These are phyloP conservation scores for Termitomyces sp. DNA, from an alignment of 768 basidiomycete species.

Conservation along the genomic window DNA sequence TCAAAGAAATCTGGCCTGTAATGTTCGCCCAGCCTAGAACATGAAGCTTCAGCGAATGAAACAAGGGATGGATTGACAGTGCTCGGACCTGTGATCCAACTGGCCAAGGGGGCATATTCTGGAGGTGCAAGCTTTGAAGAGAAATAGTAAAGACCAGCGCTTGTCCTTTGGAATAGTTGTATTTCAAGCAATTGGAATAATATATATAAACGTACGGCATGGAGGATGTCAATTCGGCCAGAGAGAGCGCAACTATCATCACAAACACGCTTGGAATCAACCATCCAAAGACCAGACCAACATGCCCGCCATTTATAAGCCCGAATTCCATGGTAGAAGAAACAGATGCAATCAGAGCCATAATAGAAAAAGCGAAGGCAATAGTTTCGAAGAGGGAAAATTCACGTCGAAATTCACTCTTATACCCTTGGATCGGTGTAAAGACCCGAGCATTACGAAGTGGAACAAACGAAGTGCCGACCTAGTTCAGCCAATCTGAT, in stretches of 20 bases:
- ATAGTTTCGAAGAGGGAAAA: constrained; percentile 1
- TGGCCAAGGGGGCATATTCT: constrained; percentile 54
- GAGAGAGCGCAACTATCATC: constrained; percentile 59
- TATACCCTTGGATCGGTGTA: not conserved
- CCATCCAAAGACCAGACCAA: constrained; percentile 77
- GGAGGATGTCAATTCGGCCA: constrained; percentile 67
- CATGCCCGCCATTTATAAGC: constrained; percentile 64
- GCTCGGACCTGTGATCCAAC: constrained; percentile 48
- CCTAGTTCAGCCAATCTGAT: not conserved
- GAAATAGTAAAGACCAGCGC: constrained; percentile 76
- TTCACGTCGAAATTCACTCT: constrained; percentile 1
- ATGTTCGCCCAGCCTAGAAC: constrained; percentile 61
- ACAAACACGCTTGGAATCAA: constrained; percentile 67
- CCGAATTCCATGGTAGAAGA: constrained; percentile 63
- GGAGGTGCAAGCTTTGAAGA: constrained; percentile 68
- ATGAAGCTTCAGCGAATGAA: not conserved
- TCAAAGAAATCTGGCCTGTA: constrained; percentile 58
- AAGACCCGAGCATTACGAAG: not conserved
- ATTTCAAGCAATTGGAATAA: not conserved
- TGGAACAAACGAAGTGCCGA: not conserved
- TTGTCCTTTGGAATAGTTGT: constrained; percentile 43
- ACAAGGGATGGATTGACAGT: not conserved
- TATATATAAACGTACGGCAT: constrained; percentile 55
- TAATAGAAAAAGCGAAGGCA: constrained; percentile 64
- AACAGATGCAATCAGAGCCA: constrained; percentile 69